Evolutionary conservation across 495 filamentous ascomycete species (phyloP), one percentile per base, ranked within the genome.

Genomic region (Neurospora pannonica): DNA sequence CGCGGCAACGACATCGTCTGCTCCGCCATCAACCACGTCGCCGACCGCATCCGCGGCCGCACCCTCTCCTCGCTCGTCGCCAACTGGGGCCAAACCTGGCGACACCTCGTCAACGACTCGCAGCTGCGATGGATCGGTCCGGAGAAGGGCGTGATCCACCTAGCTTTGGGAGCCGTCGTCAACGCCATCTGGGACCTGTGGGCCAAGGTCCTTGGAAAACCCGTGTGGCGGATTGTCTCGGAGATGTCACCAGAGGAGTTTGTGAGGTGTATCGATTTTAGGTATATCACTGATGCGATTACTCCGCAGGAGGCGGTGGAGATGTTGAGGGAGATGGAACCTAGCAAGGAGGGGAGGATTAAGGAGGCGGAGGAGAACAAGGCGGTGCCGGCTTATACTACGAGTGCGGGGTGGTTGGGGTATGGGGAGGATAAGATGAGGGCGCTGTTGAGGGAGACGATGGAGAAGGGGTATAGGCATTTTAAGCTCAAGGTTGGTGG

Each of bases 121-220:
- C 95, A 97, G 78, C 86, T 97, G 38, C 92, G 95, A 38, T 98
- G 95, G 95, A 95, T 97, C 79, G 95, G 95, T 0, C 95, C 95
- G 2, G 95, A 98, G 80, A 97, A 97, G 84, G 95, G 95, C 71
- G 95, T 97, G 19, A 96, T 95, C 75, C 95, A 98, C 82, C 90
- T 98, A 0, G 95, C 95, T 3, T 90, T 97, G 0, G 94, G 93
- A 37, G 93, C 94, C 40, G 91, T 97, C 31, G 91, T 98, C 72
- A 98, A 98, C 80, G 95, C 94, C 1, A 84, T 97, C 75, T 98
- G 95, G 95, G 95, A 98, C 83, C 89, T 98, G 19, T 97, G 95
- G 94, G 93, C 93, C 48, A 97, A 97, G 82, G 86, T 87, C 13
- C 88, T 94, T 19, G 85, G 88, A 42, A 97, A 97, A 83, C 95